Conservation (phyloP, 768 basidiomycete species). For the Kwoniella sp. region DNA sequence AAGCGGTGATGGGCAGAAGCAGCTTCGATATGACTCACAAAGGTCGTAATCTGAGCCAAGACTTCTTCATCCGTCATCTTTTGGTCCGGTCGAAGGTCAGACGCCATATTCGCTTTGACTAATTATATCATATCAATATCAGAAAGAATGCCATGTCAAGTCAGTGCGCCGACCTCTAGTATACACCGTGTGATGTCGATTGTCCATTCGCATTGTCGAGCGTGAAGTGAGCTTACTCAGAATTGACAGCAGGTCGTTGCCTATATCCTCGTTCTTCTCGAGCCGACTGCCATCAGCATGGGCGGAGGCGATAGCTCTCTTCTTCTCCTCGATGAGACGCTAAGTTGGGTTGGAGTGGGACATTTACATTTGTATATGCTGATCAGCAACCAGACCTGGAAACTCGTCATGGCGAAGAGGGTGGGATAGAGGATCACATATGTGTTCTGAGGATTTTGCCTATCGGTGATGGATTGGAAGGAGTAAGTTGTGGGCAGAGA, state of each 20-base stretch:
- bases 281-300: constrained; percentile 28
- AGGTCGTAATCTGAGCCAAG: constrained; percentile 46
- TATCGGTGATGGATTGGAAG: background rate
- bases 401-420: too few species aligned
- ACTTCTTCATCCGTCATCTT: constrained; percentile 79
- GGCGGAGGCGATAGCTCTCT: constrained; percentile 61
- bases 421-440: too few species aligned
- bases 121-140: too few species aligned
- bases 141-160: too few species aligned
- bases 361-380: background rate
- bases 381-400: too few species aligned
- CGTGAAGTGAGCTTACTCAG: constrained; percentile 73
- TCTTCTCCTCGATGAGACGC: constrained; percentile 76
- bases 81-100: constrained; percentile 61
- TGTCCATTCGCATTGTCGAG: too few species aligned
- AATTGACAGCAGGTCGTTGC: constrained; percentile 75
- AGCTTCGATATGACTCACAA: constrained; percentile 28
- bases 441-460: too few species aligned
- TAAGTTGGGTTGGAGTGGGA: constrained; percentile 48
- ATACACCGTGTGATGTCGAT: too few species aligned
- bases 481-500: constrained; percentile 41
- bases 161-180: too few species aligned
- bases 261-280: constrained; percentile 63
- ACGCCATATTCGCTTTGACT: constrained; percentile 84
- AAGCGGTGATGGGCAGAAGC: too few species aligned